A percentile compares a stretch with the other conserved stretches of the same genome.
Conservation (phyloP, 129 eudicot genomes). For the Artemisia argyi region DNA sequence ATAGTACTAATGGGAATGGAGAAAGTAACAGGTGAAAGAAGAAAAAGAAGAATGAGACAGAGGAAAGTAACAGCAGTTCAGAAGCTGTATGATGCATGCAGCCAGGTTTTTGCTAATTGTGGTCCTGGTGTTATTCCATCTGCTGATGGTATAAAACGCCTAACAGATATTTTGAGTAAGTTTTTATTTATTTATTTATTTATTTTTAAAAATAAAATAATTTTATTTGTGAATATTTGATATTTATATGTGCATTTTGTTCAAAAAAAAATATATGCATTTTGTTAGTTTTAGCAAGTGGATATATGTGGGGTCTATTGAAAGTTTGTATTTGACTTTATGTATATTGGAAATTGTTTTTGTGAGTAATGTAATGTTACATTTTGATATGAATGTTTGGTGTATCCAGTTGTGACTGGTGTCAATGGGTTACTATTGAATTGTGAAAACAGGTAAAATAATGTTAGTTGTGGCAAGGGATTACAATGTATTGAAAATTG, state of each 20-base stretch:
- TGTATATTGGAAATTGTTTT: slow-evolving; percentile 14
- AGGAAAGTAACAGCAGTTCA: slow-evolving; percentile 59
- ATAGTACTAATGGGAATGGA: slow-evolving; percentile 62
- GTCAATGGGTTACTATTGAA: slow-evolving; percentile 13
- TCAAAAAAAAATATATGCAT: too few relatives aligned
- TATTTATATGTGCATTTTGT: neutral
- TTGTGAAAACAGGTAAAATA: neutral
- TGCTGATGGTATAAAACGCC: slow-evolving; percentile 51
- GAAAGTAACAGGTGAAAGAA: slow-evolving; percentile 48
- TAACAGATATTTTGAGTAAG: slow-evolving; percentile 69
- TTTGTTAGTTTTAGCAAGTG: slow-evolving; percentile 13
- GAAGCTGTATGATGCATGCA: slow-evolving; percentile 65
- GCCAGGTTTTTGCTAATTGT: slow-evolving; percentile 71
- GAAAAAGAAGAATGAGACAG: slow-evolving; percentile 44
- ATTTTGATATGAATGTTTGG: slow-evolving; percentile 21
- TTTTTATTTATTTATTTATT: neutral
- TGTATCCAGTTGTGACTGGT: slow-evolving; percentile 25
- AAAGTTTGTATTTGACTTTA: neutral
- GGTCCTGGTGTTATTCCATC: slow-evolving; percentile 80
- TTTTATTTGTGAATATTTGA: neutral
- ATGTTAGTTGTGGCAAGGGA: neutral
- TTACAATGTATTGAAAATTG: slow-evolving; percentile 11
- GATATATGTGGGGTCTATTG: slow-evolving; percentile 16
- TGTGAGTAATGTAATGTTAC: neutral
- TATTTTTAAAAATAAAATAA: neutral